phyloP scores from a whole-genome alignment of 2,329 filamentous ascomycete species.

The Achaetomium macrosporum region DNA sequence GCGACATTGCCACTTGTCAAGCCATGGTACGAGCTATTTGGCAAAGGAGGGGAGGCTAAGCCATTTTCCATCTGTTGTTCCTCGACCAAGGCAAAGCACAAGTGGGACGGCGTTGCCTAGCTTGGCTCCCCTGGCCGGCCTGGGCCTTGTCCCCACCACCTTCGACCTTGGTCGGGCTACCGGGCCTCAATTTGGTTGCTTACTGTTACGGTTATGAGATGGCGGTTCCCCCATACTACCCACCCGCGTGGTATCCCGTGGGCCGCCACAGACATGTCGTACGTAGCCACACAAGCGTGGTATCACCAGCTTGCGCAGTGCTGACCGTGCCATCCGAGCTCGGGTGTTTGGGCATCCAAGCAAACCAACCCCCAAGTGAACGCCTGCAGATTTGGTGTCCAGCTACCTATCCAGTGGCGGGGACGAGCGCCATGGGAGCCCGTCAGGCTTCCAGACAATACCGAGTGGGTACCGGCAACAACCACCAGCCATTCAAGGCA shows the following conservation, averaged over 20 bases:
- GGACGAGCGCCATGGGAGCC: slow-evolving; percentile 16
- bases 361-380: slow-evolving; percentile 1
- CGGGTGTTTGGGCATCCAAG: slow-evolving; percentile 17
- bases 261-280: neutral
- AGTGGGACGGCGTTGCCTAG: slow-evolving; percentile 26
- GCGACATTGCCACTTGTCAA: slow-evolving; percentile 32
- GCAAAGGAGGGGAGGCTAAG: slow-evolving; percentile 24
- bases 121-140: slow-evolving; percentile 14
- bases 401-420: slow-evolving; percentile 15
- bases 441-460: slow-evolving; percentile 23
- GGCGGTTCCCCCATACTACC: slow-evolving; percentile 8
- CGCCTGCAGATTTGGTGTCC: slow-evolving; percentile 19
- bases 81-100: slow-evolving; percentile 15
- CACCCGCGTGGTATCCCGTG: slow-evolving; percentile 7
- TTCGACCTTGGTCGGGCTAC: slow-evolving; percentile 15
- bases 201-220: slow-evolving; percentile 1
- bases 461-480: slow-evolving; percentile 13
- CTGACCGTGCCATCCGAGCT: slow-evolving; percentile 4
- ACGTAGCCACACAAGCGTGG: slow-evolving; percentile 11
- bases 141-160: slow-evolving; percentile 3
- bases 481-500: slow-evolving; percentile 22
- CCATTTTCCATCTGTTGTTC: slow-evolving; percentile 22
- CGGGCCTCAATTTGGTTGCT: slow-evolving; percentile 11
- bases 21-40: slow-evolving; percentile 27
- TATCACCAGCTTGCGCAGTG: slow-evolving; percentile 3